Percentiles rank a stretch among this genome's conserved stretches.
Conservation (phyloP, 305 asterid species). For the Fraxinus paxiana region DNA sequence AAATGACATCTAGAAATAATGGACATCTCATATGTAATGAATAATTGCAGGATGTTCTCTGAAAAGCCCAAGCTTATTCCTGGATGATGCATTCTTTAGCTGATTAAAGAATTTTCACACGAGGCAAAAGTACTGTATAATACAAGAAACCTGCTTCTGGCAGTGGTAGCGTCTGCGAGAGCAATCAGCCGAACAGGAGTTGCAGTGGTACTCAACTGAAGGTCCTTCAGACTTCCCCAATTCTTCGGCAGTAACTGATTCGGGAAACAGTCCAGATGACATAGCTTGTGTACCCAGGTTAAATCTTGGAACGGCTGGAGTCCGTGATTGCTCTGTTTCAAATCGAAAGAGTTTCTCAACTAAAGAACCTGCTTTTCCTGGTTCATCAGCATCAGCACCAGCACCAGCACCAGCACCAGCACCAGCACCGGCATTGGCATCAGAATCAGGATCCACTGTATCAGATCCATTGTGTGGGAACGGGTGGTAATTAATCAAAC, state of each 20-base stretch:
- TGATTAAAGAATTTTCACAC: not conserved
- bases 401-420: slow-evolving; percentile 20
- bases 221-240: slow-evolving; percentile 86
- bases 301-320: slow-evolving; percentile 49
- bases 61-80: not conserved
- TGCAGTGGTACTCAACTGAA: slow-evolving; percentile 85
- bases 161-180: slow-evolving; percentile 97
- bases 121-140: slow-evolving; percentile 13
- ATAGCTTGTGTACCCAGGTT: slow-evolving; percentile 45
- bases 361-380: slow-evolving; percentile 42
- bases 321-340: slow-evolving; percentile 59
- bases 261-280: slow-evolving; percentile 72
- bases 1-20: not conserved
- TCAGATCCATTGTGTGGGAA: slow-evolving; percentile 55
- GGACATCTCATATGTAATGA: not conserved
- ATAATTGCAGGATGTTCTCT: not conserved
- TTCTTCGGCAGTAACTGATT: slow-evolving; percentile 67
- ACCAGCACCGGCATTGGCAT: slow-evolving; percentile 36
- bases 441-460: slow-evolving; percentile 34
- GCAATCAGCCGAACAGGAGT: slow-evolving; percentile 98
- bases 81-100: not conserved
- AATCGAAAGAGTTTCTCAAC: slow-evolving; percentile 65
- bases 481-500: slow-evolving; percentile 91
- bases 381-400: slow-evolving; percentile 39
- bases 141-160: slow-evolving; percentile 80